These are phyloP conservation scores for Diutina neorugosa DNA, from an alignment of 1,139 yeast species.

Conservation along the genomic window DNA sequence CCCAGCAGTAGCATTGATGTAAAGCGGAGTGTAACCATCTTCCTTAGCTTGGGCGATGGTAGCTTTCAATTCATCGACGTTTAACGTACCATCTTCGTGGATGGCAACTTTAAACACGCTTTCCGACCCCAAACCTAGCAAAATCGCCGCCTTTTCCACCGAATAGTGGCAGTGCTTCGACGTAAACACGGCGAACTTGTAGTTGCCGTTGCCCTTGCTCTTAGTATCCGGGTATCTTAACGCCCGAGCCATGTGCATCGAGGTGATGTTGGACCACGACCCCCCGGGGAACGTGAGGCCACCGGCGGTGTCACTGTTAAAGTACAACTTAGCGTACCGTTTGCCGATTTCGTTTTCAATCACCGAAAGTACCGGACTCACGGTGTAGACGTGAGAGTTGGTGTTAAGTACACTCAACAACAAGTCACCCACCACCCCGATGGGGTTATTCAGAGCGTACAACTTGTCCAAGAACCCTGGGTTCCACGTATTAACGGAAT, in stretches of 20 bases:
- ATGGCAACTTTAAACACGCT: conserved; percentile 57
- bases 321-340: conserved; percentile 52
- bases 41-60: conserved; percentile 30
- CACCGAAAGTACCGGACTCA: conserved; percentile 69
- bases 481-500: conserved; percentile 80
- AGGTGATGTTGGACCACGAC: conserved; percentile 74
- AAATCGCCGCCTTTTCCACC: conserved; percentile 71
- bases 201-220: conserved; percentile 38
- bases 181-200: conserved; percentile 59
- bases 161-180: conserved; percentile 72
- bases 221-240: conserved; percentile 61
- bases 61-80: conserved; percentile 30
- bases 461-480: conserved; percentile 78
- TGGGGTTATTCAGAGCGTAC: conserved; percentile 76
- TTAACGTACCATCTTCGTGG: conserved; percentile 44
- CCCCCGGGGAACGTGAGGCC: conserved; percentile 86
- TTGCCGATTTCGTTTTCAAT: conserved; percentile 60
- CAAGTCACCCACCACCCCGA: conserved; percentile 67
- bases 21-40: conserved; percentile 59
- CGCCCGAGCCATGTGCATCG: conserved; percentile 68
- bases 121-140: conserved; percentile 58
- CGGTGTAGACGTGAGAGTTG: conserved; percentile 78
- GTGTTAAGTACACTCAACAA: conserved; percentile 64
- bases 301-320: conserved; percentile 42
- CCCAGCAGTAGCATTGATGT: conserved; percentile 78